Evolutionary conservation across 2,329 filamentous ascomycete genomes (phyloP).

Genomic region (Claviceps africana): DNA sequence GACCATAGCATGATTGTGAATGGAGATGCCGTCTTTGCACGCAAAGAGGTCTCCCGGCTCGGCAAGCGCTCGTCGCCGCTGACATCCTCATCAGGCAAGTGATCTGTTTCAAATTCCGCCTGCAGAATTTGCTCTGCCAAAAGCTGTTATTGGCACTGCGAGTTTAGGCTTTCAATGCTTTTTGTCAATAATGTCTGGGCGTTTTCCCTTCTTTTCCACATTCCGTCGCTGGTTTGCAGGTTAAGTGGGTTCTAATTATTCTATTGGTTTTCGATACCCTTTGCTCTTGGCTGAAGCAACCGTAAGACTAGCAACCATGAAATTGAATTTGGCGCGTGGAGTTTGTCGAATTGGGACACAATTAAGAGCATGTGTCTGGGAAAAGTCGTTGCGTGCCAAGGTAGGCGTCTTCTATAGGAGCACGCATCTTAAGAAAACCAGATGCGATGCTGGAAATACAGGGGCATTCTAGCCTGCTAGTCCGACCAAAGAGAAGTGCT

Average conservation of each 20-base stretch:
- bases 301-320: background rate
- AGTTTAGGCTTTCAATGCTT: background rate
- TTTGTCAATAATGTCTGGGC: background rate
- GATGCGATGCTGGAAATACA: background rate
- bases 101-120: background rate
- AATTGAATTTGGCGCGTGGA: background rate
- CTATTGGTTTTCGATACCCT: conserved; percentile 1
- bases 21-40: conserved; percentile 35
- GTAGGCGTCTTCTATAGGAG: background rate
- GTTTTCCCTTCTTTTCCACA: background rate
- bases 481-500: background rate
- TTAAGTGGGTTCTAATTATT: background rate
- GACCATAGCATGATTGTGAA: conserved; percentile 55
- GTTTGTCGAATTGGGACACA: background rate
- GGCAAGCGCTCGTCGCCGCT: conserved; percentile 24
- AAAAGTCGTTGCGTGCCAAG: background rate
- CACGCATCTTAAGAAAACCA: background rate
- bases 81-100: conserved; percentile 2
- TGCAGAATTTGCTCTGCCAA: background rate
- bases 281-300: background rate
- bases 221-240: background rate
- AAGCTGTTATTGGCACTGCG: background rate
- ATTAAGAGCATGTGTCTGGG: background rate
- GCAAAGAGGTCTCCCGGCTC: conserved; percentile 38
- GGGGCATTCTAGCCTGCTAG: background rate